Base-by-base conservation (phyloP, 108 stramenopile genomes). In the Schizochytrium sp. region DNA sequence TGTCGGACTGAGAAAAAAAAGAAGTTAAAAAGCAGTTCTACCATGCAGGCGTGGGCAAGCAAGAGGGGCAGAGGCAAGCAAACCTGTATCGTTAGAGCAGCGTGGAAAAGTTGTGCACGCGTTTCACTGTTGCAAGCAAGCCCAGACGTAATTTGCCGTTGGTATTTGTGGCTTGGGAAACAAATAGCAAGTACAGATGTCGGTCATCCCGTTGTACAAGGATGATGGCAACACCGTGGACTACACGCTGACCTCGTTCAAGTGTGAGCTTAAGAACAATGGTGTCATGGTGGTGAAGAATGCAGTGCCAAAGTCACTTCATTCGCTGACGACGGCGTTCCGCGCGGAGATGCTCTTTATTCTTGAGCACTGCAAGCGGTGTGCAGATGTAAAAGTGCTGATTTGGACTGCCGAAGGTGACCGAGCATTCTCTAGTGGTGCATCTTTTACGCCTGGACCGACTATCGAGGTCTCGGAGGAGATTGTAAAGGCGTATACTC, bases 321-420 rank as follows among this genome's bases (percentile, higher is more conserved):
- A 83, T 28, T 10, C 50, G 1, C 76, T 83, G 45, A 55, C 76
- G 3, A 49, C 76, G 12, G 53, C 47, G 10, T 55, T 55, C 47
- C 45, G 76, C 28, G 55, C 53, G 76, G 76, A 83, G 28, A 83
- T 83, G 76, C 55, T 83, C 53, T 83, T 49, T 53, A 83, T 83
- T 2, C 76, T 83, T 10, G 76, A 83, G 76, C 76, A 83, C 76
- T 49, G 47, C 50, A 49, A 55, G 50, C 47, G 76, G 28, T 10
- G 53, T 53, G 47, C 19, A 5, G 53, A 83, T n/a, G 40, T 83
- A n/a, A 83, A 83, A 3, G 76, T 55, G 76, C 50, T 83, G 28
- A 55, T 83, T 38, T 83, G 76, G 76, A 83, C 76, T 17, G 76
- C 50, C 15, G 50, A 83, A 28, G 76, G 76, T 10, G 64, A 69